A percentile compares a stretch with the other conserved stretches of the same genome.
These are phyloP conservation scores for Aspergillus transmontanensis DNA, from an alignment of 2,329 filamentous ascomycete genomes.

Conservation along the genomic window DNA sequence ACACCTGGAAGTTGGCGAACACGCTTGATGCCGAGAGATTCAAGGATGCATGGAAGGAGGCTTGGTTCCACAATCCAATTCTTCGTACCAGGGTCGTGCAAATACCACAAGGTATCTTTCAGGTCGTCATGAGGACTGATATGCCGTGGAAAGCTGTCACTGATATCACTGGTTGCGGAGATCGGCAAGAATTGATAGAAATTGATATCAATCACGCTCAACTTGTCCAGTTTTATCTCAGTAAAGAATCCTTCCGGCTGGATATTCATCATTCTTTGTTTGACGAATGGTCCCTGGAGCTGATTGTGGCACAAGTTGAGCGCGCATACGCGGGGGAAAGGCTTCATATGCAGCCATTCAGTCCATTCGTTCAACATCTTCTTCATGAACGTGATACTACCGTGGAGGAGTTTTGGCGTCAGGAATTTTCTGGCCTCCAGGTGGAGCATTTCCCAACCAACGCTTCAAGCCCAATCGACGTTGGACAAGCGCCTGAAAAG, in stretches of 20 bases:
- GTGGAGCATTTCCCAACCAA: neutral
- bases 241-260: neutral
- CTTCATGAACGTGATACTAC: too few species aligned
- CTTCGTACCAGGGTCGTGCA: neutral
- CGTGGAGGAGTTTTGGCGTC: neutral
- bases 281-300: neutral
- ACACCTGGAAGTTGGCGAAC: neutral
- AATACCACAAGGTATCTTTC: neutral
- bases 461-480: neutral
- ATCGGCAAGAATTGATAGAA: neutral
- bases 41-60: neutral
- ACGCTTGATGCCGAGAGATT: neutral
- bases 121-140: neutral
- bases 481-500: neutral
- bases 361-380: neutral
- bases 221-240: neutral
- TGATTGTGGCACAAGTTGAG: neutral
- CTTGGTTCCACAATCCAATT: neutral
- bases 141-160: neutral
- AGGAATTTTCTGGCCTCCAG: neutral
- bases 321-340: neutral
- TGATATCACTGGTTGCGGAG: neutral
- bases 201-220: neutral
- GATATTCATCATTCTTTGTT: neutral
- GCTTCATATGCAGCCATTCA: neutral